Evolutionary conservation across 2,329 filamentous ascomycete genomes (phyloP), one percentile per base, ranked within the genome.

Genomic region (Fusarium liriodendri): DNA sequence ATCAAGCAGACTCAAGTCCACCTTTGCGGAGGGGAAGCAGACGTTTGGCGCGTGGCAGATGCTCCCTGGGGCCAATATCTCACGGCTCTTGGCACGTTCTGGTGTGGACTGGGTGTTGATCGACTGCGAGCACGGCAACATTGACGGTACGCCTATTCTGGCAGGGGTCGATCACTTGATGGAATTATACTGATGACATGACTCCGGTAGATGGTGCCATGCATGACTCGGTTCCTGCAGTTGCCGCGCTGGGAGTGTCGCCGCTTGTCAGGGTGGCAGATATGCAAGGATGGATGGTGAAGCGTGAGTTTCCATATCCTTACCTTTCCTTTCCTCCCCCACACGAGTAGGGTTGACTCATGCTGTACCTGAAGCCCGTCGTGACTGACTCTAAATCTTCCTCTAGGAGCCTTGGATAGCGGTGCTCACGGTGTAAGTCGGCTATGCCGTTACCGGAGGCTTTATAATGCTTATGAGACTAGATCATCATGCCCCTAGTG

Each of bases 31-130:
- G 69, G 85, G 83, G 64, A 83, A 82, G 16, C 82, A 87, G 6
- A 85, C 87, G 64, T 83, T 89, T 75, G 89, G 89, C 3, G 83
- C 87, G 63, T 91, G 89, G 89, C 89, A 92, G 82, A 90, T 90
- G 84, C 81, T 91, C 61, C 89, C 89, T 0, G 88, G 89, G 1
- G 83, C 86, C 52, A 90, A 91, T 69, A 81, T 91, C n/a, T 89
- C 89, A 3, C 85, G 89, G 63, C 80, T 86, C 11, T 83, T 93
- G 59, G 90, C 91, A 2, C 84, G 89, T 62, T 80, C 86, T 0
- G 91, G 90, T 1, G 85, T 91, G 1, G 91, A 93, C 79, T 92
- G 91, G 86, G 88, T 93, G 9, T 84, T 92, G 79, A 88, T 88
- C 47, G 87, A 87, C 71, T 86, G 85, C 64, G 87, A 87, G 75